These are phyloP conservation scores for Amanita rubescens DNA, from an alignment of 768 basidiomycete species.

Conservation along the genomic window DNA sequence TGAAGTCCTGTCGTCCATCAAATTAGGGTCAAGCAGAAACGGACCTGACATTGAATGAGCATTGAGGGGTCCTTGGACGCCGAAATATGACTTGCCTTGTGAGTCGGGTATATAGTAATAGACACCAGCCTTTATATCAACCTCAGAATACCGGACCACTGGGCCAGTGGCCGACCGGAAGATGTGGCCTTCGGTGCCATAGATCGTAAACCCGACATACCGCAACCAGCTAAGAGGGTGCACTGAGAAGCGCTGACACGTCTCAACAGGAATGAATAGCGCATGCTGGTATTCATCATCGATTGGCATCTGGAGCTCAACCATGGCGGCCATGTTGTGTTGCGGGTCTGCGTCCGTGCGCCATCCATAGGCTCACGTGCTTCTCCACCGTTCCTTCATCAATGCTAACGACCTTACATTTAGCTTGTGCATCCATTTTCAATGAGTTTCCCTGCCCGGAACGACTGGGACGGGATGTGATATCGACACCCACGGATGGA, in stretches of 20 bases:
- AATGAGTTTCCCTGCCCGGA: no score
- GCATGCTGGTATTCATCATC: constrained; percentile 7
- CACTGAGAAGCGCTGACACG: constrained; percentile 12
- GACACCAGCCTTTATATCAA: constrained; percentile 10
- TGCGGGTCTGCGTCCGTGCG: constrained; percentile 25
- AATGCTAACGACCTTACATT: no score
- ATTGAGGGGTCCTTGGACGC: constrained; percentile 3
- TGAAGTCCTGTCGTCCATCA: constrained; percentile 12
- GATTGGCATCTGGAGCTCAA: constrained; percentile 12
- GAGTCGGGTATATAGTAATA: constrained; percentile 12
- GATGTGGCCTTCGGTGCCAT: constrained; percentile 14
- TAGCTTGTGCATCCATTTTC: no score
- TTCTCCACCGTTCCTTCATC: no score
- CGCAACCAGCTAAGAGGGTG: constrained; percentile 14
- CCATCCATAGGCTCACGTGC: no score
- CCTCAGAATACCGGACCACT: constrained; percentile 9
- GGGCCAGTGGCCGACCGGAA: constrained; percentile 8
- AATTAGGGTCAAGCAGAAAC: constrained; percentile 13
- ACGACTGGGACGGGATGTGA: constrained; percentile 1
- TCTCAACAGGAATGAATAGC: constrained; percentile 12
- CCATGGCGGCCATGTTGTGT: background rate
- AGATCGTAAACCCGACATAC: constrained; percentile 12
- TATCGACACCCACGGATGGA: constrained; percentile 27
- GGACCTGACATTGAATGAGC: constrained; percentile 9
- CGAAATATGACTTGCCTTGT: constrained; percentile 10